Conservation (phyloP, 2,329 filamentous ascomycete species). For the Tothia fuscella region DNA sequence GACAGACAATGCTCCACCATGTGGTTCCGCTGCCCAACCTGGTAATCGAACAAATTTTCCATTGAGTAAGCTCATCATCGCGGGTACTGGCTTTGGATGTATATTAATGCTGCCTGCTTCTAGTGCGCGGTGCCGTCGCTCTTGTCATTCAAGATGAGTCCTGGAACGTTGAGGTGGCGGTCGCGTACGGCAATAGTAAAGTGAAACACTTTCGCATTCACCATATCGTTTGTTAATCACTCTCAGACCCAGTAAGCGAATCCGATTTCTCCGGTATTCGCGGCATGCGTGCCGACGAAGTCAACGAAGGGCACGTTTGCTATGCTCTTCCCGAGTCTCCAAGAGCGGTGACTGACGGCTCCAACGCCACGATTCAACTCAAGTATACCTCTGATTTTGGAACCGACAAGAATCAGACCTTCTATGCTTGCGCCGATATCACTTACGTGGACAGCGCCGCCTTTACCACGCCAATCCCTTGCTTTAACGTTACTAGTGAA, state of each 20-base stretch:
- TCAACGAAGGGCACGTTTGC: conserved; percentile 34
- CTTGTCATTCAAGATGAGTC: conserved; percentile 47
- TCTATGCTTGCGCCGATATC: conserved; percentile 38
- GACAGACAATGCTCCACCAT: conserved; percentile 45
- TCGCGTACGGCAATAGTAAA: conserved; percentile 41
- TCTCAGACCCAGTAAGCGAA: conserved; percentile 27
- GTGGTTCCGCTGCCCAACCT: conserved; percentile 39
- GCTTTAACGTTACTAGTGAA: conserved; percentile 34
- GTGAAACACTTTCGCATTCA: not conserved
- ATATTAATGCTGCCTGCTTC: conserved; percentile 2
- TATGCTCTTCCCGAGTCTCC: conserved; percentile 29
- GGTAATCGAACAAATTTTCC: conserved; percentile 45
- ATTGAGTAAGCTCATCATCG: conserved; percentile 29
- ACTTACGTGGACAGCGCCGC: conserved; percentile 29
- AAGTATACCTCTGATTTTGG: conserved; percentile 32
- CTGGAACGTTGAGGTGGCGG: conserved; percentile 40
- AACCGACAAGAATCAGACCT: conserved; percentile 30
- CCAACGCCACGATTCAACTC: conserved; percentile 35
- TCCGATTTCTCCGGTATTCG: conserved; percentile 28
- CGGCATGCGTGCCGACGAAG: conserved; percentile 24
- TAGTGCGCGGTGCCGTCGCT: conserved; percentile 43
- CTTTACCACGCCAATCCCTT: conserved; percentile 31
- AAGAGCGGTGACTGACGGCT: conserved; percentile 22
- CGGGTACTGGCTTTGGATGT: not conserved
- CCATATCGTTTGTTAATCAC: not conserved